Conservation (phyloP, 306 rosid species). For the Cucumis melo region DNA sequence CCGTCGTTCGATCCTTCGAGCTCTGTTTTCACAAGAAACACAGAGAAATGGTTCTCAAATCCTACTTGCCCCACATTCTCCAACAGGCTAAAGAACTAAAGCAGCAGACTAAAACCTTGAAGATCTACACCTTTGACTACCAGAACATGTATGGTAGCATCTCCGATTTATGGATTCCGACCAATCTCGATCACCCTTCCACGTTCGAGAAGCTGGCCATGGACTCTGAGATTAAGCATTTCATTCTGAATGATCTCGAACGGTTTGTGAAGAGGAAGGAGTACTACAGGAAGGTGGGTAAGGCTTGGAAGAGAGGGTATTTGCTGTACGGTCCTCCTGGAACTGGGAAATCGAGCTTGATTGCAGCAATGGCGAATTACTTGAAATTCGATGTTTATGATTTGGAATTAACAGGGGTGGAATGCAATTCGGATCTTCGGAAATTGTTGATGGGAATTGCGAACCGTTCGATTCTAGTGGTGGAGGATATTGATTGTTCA, state of each 20-base stretch:
- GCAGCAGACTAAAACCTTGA: conserved; percentile 34
- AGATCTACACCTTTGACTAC: conserved; percentile 32
- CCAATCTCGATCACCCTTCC: conserved; percentile 48
- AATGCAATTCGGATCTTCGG: conserved; percentile 27
- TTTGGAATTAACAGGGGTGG: conserved; percentile 40
- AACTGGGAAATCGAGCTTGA: conserved; percentile 72
- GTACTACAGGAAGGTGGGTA: conserved; percentile 48
- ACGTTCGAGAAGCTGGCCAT: conserved; percentile 56
- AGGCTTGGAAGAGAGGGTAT: conserved; percentile 82
- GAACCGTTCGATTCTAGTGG: conserved; percentile 55
- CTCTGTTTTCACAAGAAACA: conserved; percentile 50
- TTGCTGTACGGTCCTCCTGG: conserved; percentile 78
- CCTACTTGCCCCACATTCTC: conserved; percentile 42
- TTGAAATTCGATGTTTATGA: conserved; percentile 57
- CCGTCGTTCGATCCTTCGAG: conserved; percentile 33
- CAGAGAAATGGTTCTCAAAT: conserved; percentile 24
- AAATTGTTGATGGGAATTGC: conserved; percentile 35
- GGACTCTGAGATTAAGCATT: conserved; percentile 27
- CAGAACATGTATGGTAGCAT: conserved; percentile 16
- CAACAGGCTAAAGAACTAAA: conserved; percentile 24
- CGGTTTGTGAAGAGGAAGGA: conserved; percentile 48
- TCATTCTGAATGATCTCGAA: conserved; percentile 34
- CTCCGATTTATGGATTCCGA: conserved; percentile 29
- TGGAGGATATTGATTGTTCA: conserved; percentile 75
- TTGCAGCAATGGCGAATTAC: conserved; percentile 77